phyloP scores from a whole-genome alignment of 2,329 filamentous ascomycete genomes.

The Zasmidium angulare region DNA sequence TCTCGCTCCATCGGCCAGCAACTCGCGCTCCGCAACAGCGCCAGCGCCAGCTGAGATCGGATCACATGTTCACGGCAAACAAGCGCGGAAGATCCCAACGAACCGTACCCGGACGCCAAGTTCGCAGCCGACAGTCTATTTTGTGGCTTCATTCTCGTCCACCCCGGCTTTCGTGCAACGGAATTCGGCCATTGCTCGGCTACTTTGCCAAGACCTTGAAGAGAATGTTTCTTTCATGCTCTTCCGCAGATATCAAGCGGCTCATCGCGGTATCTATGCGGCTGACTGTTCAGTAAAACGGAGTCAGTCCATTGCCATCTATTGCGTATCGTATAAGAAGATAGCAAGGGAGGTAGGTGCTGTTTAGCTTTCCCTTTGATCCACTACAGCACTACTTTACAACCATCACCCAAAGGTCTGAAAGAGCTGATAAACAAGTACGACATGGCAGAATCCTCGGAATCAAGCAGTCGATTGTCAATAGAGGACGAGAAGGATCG shows the following conservation, averaged over 20 bases:
- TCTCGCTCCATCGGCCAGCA: neutral
- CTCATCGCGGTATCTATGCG: neutral
- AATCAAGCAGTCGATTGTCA: constrained; percentile 3
- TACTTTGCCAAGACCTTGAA: constrained; percentile 3
- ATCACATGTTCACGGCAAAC: neutral
- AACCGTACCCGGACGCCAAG: neutral
- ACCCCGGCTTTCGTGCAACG: neutral
- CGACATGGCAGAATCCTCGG: neutral
- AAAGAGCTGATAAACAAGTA: neutral
- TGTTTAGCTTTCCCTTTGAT: constrained; percentile 1
- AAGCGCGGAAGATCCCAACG: neutral
- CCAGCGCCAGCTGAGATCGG: constrained; percentile 1
- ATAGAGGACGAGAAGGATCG: constrained; percentile 9
- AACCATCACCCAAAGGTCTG: neutral
- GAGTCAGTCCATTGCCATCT: neutral
- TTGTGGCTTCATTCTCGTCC: constrained; percentile 5
- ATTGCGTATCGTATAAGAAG: constrained; percentile 2
- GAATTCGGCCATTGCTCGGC: constrained; percentile 13
- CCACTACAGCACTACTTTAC: neutral
- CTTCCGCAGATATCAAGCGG: neutral
- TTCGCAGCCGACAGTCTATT: constrained; percentile 14
- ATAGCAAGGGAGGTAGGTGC: constrained; percentile 5
- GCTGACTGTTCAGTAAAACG: neutral
- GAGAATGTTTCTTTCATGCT: neutral
- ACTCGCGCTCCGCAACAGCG: neutral